These are phyloP conservation scores for Ogataea methanolica DNA, from an alignment of 805 yeast genomes.

Conservation along the genomic window DNA sequence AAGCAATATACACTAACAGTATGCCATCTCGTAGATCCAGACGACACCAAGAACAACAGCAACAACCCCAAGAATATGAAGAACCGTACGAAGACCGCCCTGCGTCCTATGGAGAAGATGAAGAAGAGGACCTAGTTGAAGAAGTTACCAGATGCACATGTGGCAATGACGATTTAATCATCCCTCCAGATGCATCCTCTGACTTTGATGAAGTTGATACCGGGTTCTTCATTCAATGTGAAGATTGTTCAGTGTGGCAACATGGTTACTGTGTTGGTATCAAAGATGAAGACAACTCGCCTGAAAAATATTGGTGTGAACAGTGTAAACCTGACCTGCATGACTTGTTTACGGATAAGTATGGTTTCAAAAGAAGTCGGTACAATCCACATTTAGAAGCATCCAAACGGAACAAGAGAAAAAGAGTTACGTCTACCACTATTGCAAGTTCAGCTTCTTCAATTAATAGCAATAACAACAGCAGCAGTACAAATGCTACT, in stretches of 20 bases:
- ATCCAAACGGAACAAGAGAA: constrained; percentile 26
- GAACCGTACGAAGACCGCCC: constrained; percentile 18
- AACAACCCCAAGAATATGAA: constrained; percentile 12
- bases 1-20: neutral
- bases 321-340: constrained; percentile 84
- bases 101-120: constrained; percentile 11
- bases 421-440: constrained; percentile 13
- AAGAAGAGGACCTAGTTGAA: constrained; percentile 26
- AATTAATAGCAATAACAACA: neutral
- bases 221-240: constrained; percentile 81
- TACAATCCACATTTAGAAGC: constrained; percentile 42
- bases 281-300: constrained; percentile 65
- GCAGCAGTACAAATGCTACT: neutral
- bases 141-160: constrained; percentile 55
- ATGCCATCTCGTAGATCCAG: constrained; percentile 30
- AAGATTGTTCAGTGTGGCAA: constrained; percentile 93
- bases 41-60: constrained; percentile 19
- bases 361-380: constrained; percentile 43
- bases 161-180: constrained; percentile 42
- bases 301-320: constrained; percentile 96
- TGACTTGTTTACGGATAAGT: constrained; percentile 40
- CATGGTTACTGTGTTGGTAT: constrained; percentile 96
- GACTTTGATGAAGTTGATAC: constrained; percentile 39
- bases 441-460: neutral
- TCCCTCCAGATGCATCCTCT: constrained; percentile 23